Evolutionary conservation across 345 rosid species (phyloP), one percentile per base, ranked within the genome.

Genomic region (Gossypium longicalyx): DNA sequence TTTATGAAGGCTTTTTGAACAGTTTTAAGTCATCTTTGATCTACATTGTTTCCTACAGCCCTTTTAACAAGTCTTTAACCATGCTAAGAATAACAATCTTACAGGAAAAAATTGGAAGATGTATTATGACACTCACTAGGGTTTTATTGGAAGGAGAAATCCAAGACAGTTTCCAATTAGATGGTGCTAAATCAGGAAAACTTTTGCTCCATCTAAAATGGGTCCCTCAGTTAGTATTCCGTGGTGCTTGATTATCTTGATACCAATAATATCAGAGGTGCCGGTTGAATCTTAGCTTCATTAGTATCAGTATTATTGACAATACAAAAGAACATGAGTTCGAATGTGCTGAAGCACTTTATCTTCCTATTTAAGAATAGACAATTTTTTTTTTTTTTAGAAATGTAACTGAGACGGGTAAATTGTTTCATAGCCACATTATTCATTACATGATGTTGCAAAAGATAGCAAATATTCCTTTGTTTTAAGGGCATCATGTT

Each of bases 81-180:
- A 23, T 23, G 56, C 20, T 13, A 23, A 25, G 3, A n/a, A 25
- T 16, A 57, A 5, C 20, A 60, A 76, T 76, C 19, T 71, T 80
- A 78, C 88, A 93, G 93, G 87, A 91, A 56, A 91, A 88, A 77
- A 88, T 90, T 22, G 97, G 99, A 79, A 91, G 82, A 84, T 87
- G 87, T 74, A 87, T 93, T 56, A 87, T 89, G 98, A 95, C 98
- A 22, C 88, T 95, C 45, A 93, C 99, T 11, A 72, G 86, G 85
- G 97, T 88, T 47, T 74, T 89, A 80, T 6, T 91, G 53, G 98
- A 93, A 84, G 97, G 97, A 43, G 92, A 95, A 68, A 58, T 82
- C 70, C 88, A 89, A 77, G 94, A 89, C 13, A 72, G 81, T 25
- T 95, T 77, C 74, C 79, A 13, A 2, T 16, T 95, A 48, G 94